Evolutionary conservation across 768 basidiomycete species (phyloP), one percentile per base, ranked within the genome.

Genomic region (Russula olivacea): DNA sequence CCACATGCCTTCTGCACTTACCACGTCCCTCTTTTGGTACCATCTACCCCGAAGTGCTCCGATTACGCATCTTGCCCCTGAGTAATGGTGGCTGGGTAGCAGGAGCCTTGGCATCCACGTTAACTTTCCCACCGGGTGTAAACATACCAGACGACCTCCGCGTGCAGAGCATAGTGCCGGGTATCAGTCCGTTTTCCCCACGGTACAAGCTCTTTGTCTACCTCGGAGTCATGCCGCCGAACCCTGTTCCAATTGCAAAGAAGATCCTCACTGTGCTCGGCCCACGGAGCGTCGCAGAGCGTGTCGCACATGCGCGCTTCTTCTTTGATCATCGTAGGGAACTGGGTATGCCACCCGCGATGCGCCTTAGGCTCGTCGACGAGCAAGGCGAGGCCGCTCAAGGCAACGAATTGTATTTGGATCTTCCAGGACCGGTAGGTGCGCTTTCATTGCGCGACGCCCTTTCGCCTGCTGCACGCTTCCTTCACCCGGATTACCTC

Each of bases 301-400:
- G 58, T 8, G 12, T 66, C 23, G 9, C 30, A 19, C 58, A 66
- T 19, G 65, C 65, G 3, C 47, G 63, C 34, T 66, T 66, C 54
- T 66, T 66, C 58, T 66, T 66, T 36, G 65, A 65, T n/a, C 32
- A 66, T 32, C 63, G 65, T 23, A 12, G 2, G 19, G 41, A n/a
- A 11, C 10, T 8, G 14, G 50, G 36, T 1, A 64, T 66, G 57
- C 65, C 63, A 0, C 25, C 48, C 30, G 47, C 63, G 19, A 30
- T 52, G 28, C 38, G 58, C 17, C 62, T 66, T 43, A 53, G 58
- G 25, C 52, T 66, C 2, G 49, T 25, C 21, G 63, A 66, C 50
- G 63, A 65, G 48, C 49, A 15, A 7, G 53, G 55, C 2, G n/a
- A 12, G 32, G 11, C 14, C 3, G 54, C 48, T 12, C 65, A 56